A percentile compares a stretch with the other conserved stretches of the same genome.
These are phyloP conservation scores for Fusarium dlaminii DNA, from an alignment of 2,329 filamentous ascomycete species.

Conservation along the genomic window DNA sequence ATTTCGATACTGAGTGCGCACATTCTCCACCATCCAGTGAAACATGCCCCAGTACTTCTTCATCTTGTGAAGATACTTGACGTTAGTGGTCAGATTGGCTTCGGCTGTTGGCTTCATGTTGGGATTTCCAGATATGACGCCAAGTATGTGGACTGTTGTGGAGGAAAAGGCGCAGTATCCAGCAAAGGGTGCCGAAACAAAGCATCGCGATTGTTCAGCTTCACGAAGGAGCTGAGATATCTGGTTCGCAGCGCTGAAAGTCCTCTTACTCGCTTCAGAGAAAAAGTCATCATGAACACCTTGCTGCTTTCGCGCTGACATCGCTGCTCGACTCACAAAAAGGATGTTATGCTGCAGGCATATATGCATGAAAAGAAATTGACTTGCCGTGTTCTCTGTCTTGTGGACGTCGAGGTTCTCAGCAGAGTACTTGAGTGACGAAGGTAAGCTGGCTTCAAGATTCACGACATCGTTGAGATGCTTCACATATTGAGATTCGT, in stretches of 20 bases:
- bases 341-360: slow-evolving; percentile 88
- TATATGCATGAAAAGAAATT: slow-evolving; percentile 93
- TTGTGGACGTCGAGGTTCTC: slow-evolving; percentile 88
- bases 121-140: slow-evolving; percentile 86
- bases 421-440: slow-evolving; percentile 74
- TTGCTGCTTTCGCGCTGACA: slow-evolving; percentile 74
- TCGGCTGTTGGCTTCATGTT: slow-evolving; percentile 81
- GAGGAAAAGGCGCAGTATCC: slow-evolving; percentile 95
- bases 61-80: slow-evolving; percentile 92
- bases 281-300: slow-evolving; percentile 83
- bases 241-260: slow-evolving; percentile 83
- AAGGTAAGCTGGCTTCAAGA: slow-evolving; percentile 75
- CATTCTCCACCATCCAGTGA: slow-evolving; percentile 92
- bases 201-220: slow-evolving; percentile 72
- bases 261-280: slow-evolving; percentile 76
- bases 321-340: slow-evolving; percentile 88
- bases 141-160: slow-evolving; percentile 92
- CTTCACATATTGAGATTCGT: slow-evolving; percentile 77
- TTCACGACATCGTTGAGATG: slow-evolving; percentile 77
- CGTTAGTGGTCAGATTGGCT: slow-evolving; percentile 84
- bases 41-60: slow-evolving; percentile 99
- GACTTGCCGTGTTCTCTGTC: slow-evolving; percentile 86
- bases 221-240: slow-evolving; percentile 88
- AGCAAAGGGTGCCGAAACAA: slow-evolving; percentile 88
- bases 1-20: slow-evolving; percentile 86